Evolutionary conservation across 306 rosid genomes (phyloP).

Genomic region (Quercus suber): DNA sequence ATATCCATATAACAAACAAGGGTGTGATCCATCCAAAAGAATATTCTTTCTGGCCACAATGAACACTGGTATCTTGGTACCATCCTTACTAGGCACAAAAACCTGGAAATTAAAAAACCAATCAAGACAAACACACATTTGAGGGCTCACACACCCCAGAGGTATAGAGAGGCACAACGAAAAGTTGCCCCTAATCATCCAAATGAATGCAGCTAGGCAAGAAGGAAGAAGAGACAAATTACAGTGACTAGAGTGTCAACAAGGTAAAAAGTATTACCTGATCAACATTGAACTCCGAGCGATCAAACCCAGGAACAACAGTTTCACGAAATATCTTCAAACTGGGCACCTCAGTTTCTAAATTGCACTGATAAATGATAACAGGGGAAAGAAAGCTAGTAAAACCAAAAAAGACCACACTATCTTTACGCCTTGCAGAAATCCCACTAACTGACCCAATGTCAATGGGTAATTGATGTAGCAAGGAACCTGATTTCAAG

Average conservation of each 20-base stretch:
- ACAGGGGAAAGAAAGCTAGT: constrained; percentile 85
- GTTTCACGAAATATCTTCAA: constrained; percentile 85
- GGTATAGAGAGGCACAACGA: neutral
- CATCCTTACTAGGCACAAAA: constrained; percentile 78
- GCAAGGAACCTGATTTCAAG: constrained; percentile 75
- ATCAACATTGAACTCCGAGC: constrained; percentile 62
- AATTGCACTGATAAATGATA: constrained; percentile 76
- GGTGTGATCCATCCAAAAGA: constrained; percentile 87
- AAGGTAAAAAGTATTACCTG: constrained; percentile 47
- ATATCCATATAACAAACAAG: constrained; percentile 82
- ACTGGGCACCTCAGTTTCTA: constrained; percentile 53
- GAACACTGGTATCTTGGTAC: constrained; percentile 78
- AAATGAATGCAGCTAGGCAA: constrained; percentile 10
- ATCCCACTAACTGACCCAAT: constrained; percentile 75
- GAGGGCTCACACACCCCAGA: constrained; percentile 3
- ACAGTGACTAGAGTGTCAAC: neutral
- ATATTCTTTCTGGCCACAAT: constrained; percentile 67
- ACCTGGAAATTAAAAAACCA: constrained; percentile 47
- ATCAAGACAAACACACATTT: constrained; percentile 2
- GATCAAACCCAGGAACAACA: constrained; percentile 72
- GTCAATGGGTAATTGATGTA: constrained; percentile 77
- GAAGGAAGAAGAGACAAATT: neutral
- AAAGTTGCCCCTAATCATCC: neutral
- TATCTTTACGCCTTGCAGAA: constrained; percentile 77
- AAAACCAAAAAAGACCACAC: constrained; percentile 58